These are phyloP conservation scores for Wickerhamomyces tratensis DNA, from an alignment of 805 yeast genomes.

Conservation along the genomic window DNA sequence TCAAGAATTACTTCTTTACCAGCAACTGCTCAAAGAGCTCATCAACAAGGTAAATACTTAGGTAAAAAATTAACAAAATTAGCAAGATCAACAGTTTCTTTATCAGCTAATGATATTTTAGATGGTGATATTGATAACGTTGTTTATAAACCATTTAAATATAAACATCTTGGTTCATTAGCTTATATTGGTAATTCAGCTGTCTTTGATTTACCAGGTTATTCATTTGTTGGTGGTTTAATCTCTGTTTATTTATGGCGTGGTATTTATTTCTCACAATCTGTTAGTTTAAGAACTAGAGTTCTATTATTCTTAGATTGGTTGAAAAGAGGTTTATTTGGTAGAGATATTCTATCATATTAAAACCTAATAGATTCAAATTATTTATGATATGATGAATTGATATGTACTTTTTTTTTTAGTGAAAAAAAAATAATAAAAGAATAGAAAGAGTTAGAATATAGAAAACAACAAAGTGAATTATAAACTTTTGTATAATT, in stretches of 20 bases:
- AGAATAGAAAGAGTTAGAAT: too few species aligned
- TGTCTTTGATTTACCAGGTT: constrained; percentile 55
- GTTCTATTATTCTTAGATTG: constrained; percentile 58
- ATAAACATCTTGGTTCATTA: constrained; percentile 55
- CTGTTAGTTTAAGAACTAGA: constrained; percentile 55
- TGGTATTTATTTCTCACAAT: constrained; percentile 58
- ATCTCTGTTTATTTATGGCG: constrained; percentile 70
- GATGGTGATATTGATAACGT: constrained; percentile 50
- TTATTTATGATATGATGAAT: too few species aligned
- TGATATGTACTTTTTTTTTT: too few species aligned
- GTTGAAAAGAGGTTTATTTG: constrained; percentile 52
- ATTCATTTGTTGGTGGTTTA: constrained; percentile 54
- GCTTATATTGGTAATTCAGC: constrained; percentile 68
- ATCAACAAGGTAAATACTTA: constrained; percentile 59
- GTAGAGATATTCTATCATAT: constrained; percentile 33
- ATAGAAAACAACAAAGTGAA: too few species aligned
- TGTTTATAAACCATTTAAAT: constrained; percentile 47
- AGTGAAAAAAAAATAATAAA: too few species aligned
- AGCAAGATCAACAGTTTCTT: constrained; percentile 33
- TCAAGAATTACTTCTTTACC: constrained; percentile 58
- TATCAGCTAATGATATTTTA: constrained; percentile 33
- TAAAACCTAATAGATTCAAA: neutral
- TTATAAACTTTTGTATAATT: too few species aligned
- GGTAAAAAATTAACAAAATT: constrained; percentile 50
- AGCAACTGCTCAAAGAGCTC: constrained; percentile 68